Conservation (phyloP, 1,139 yeast genomes). For the Yamadazyma songkhlaensis region DNA sequence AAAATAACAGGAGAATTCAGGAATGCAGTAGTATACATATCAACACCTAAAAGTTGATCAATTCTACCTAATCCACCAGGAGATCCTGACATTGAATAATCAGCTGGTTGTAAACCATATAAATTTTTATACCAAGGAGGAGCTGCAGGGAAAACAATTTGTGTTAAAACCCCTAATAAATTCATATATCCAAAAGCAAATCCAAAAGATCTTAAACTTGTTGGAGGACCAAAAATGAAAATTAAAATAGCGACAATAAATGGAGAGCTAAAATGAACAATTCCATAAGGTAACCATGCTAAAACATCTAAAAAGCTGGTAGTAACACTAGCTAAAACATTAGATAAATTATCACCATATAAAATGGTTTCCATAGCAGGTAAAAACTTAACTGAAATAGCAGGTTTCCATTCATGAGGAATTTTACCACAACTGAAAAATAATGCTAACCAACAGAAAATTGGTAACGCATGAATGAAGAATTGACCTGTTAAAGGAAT, state of each 20-base stretch:
- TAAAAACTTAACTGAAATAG: slow-evolving; percentile 82
- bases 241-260: slow-evolving; percentile 78
- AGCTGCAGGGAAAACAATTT: slow-evolving; percentile 87
- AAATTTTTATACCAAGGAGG: slow-evolving; percentile 97
- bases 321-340: slow-evolving; percentile 76
- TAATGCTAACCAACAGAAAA: slow-evolving; percentile 82
- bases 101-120: slow-evolving; percentile 87
- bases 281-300: slow-evolving; percentile 96
- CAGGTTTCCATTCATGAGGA: slow-evolving; percentile 78
- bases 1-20: slow-evolving; percentile 88
- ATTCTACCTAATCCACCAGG: slow-evolving; percentile 96
- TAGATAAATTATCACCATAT: slow-evolving; percentile 90
- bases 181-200: slow-evolving; percentile 98
- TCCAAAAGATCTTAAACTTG: slow-evolving; percentile 79
- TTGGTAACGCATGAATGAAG: slow-evolving; percentile 81
- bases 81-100: slow-evolving; percentile 88
- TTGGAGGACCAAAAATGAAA: slow-evolving; percentile 92
- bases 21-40: slow-evolving; percentile 84
- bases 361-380: slow-evolving; percentile 94
- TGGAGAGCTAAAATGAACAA: slow-evolving; percentile 87
- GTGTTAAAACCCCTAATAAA: slow-evolving; percentile 75
- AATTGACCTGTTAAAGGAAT: slow-evolving; percentile 84
- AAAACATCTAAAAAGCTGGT: slow-evolving; percentile 68
- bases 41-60: slow-evolving; percentile 75
- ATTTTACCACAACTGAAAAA: slow-evolving; percentile 79